A percentile compares a stretch with the other conserved stretches of the same genome.
phyloP scores from a whole-genome alignment of 148 eudicot species.

The Fallopia convolvulus region DNA sequence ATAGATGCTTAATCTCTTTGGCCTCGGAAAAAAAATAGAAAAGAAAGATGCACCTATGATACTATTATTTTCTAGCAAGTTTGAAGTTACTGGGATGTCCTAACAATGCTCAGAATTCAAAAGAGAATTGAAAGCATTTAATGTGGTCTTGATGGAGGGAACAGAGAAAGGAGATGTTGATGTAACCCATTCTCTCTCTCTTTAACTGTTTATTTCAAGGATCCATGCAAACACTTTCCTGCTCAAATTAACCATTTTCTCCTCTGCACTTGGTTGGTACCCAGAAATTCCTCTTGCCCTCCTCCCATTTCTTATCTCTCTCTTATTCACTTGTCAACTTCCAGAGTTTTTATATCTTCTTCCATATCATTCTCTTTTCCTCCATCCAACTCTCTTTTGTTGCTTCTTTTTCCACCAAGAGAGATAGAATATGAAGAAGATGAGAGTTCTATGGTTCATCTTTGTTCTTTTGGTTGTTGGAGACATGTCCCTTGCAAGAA shows the following conservation, averaged over 20 bases:
- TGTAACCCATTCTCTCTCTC: background rate
- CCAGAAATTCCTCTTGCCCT: conserved; percentile 13
- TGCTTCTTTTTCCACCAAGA: background rate
- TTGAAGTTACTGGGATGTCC: conserved; percentile 1
- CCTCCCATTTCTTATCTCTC: conserved; percentile 2
- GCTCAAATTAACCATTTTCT: conserved; percentile 8
- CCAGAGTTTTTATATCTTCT: background rate
- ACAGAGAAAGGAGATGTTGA: conserved; percentile 7
- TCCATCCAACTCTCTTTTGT: background rate
- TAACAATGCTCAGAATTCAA: background rate
- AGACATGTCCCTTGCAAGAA: conserved; percentile 11
- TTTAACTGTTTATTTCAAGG: background rate
- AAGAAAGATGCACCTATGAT: background rate
- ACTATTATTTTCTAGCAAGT: background rate
- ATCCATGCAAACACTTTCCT: background rate
- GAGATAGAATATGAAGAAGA: background rate
- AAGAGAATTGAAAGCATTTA: conserved; percentile 11
- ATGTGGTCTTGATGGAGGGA: background rate
- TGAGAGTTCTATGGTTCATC: background rate
- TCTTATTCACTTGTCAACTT: background rate
- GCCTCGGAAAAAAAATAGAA: background rate
- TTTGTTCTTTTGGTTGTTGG: conserved; percentile 3
- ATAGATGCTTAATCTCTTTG: background rate
- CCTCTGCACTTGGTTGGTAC: conserved; percentile 10
- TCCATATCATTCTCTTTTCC: background rate